Conservation (phyloP, 2,329 filamentous ascomycete species). For the Penicillium nordicum region DNA sequence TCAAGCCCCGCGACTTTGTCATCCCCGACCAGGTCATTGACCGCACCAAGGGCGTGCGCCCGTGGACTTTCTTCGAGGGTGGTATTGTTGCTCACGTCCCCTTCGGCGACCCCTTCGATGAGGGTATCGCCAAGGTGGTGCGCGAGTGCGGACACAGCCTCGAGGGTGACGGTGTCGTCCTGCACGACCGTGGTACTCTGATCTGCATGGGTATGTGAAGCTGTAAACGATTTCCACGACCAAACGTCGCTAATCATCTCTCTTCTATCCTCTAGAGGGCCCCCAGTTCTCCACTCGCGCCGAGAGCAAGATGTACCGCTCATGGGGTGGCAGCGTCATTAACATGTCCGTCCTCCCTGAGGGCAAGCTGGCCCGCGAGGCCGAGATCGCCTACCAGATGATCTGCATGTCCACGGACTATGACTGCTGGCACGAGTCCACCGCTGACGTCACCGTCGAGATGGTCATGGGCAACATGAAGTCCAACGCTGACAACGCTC, state of each 20-base stretch:
- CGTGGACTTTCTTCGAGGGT: slow-evolving; percentile 83
- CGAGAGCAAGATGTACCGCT: slow-evolving; percentile 91
- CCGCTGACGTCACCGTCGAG: slow-evolving; percentile 81
- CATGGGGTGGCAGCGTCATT: slow-evolving; percentile 91
- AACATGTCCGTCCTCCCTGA: slow-evolving; percentile 98
- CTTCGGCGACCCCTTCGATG: slow-evolving; percentile 94
- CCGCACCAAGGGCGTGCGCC: slow-evolving; percentile 89
- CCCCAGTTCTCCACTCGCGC: slow-evolving; percentile 96
- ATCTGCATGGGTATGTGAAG: slow-evolving; percentile 80
- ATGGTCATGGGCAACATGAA: slow-evolving; percentile 98
- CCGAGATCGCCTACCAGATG: slow-evolving; percentile 95
- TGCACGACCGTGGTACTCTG: slow-evolving; percentile 81
- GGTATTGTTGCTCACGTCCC: slow-evolving; percentile 92
- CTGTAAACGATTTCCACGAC: neutral
- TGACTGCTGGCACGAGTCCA: slow-evolving; percentile 88
- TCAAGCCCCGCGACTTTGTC: slow-evolving; percentile 94
- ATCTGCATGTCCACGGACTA: slow-evolving; percentile 99
- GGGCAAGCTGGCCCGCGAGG: slow-evolving; percentile 92
- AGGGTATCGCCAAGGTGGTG: slow-evolving; percentile 70
- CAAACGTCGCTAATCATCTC: neutral
- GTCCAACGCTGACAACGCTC: slow-evolving; percentile 84
- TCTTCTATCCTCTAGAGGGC: slow-evolving; percentile 61
- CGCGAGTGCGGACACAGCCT: slow-evolving; percentile 71
- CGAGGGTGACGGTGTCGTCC: slow-evolving; percentile 75
- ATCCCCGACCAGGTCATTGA: slow-evolving; percentile 96